Evolutionary conservation across 495 filamentous ascomycete genomes (phyloP).

Genomic region (Xylaria palmicola): DNA sequence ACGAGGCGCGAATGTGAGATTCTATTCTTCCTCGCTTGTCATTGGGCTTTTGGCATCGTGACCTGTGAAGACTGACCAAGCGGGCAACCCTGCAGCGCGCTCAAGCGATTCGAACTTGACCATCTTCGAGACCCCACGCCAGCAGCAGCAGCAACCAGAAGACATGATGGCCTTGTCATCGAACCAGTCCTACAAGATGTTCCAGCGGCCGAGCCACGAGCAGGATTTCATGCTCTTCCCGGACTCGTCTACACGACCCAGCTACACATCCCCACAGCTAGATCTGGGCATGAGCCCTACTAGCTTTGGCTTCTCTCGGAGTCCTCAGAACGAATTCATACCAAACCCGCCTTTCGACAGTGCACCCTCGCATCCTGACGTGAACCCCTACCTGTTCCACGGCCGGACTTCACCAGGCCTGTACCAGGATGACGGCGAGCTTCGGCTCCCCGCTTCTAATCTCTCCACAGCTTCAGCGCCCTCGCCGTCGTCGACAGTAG

Average conservation of each 20-base stretch:
- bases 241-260: constrained; percentile 35
- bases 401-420: constrained; percentile 40
- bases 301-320: constrained; percentile 37
- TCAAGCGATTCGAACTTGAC: constrained; percentile 14
- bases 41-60: constrained; percentile 7
- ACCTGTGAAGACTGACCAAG: constrained; percentile 24
- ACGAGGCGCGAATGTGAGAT: constrained; percentile 28
- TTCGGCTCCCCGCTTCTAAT: constrained; percentile 53
- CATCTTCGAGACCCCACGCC: constrained; percentile 14
- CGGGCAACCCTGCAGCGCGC: constrained; percentile 15
- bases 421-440: constrained; percentile 45
- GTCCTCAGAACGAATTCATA: constrained; percentile 37
- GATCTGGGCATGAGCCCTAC: constrained; percentile 45
- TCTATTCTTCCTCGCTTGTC: constrained; percentile 5
- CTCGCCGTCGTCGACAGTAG: constrained; percentile 77
- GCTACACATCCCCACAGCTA: constrained; percentile 36
- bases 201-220: constrained; percentile 32
- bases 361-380: constrained; percentile 33
- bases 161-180: constrained; percentile 29
- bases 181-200: constrained; percentile 34
- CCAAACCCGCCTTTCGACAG: constrained; percentile 40
- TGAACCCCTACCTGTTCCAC: constrained; percentile 36
- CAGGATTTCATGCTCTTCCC: constrained; percentile 46
- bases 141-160: constrained; percentile 7
- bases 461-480: constrained; percentile 74